Percentiles rank a stretch among this genome's conserved stretches.
Evolutionary conservation across 2,329 filamentous ascomycete genomes (phyloP).

Genomic region (Fusarium sp.): DNA sequence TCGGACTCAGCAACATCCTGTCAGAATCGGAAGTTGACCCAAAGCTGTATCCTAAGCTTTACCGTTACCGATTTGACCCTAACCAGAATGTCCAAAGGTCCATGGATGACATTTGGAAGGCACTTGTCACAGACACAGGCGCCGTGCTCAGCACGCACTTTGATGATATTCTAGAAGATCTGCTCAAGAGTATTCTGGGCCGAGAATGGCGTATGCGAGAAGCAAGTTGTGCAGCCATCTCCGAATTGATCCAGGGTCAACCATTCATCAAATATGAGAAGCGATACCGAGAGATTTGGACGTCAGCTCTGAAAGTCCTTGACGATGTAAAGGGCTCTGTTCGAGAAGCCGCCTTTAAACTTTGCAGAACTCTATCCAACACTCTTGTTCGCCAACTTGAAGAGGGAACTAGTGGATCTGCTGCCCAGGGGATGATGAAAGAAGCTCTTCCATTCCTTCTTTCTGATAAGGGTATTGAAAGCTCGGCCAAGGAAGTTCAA

Average conservation of each 20-base stretch:
- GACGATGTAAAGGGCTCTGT: conserved; percentile 97
- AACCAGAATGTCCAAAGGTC: conserved; percentile 92
- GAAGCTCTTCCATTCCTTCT: conserved; percentile 91
- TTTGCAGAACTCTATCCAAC: conserved; percentile 87
- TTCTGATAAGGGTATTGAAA: conserved; percentile 89
- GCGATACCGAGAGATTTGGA: conserved; percentile 88
- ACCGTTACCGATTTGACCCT: conserved; percentile 93
- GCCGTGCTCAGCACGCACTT: conserved; percentile 84
- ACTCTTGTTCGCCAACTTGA: conserved; percentile 88
- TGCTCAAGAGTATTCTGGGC: conserved; percentile 86
- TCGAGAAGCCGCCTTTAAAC: conserved; percentile 79
- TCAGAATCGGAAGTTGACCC: conserved; percentile 90
- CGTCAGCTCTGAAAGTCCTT: conserved; percentile 85
- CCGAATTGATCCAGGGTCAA: conserved; percentile 86
- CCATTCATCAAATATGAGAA: conserved; percentile 81
- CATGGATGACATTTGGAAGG: conserved; percentile 98
- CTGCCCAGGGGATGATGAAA: conserved; percentile 82
- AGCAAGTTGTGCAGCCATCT: conserved; percentile 90
- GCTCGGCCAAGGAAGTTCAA: conserved; percentile 87
- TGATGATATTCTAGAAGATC: conserved; percentile 87
- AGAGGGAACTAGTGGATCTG: conserved; percentile 76
- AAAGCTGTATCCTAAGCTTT: conserved; percentile 95
- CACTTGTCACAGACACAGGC: conserved; percentile 89
- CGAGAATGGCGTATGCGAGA: conserved; percentile 94
- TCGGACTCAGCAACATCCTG: conserved; percentile 91